These are phyloP conservation scores for Pichia deserticola DNA, from an alignment of 805 yeast genomes.

Conservation along the genomic window DNA sequence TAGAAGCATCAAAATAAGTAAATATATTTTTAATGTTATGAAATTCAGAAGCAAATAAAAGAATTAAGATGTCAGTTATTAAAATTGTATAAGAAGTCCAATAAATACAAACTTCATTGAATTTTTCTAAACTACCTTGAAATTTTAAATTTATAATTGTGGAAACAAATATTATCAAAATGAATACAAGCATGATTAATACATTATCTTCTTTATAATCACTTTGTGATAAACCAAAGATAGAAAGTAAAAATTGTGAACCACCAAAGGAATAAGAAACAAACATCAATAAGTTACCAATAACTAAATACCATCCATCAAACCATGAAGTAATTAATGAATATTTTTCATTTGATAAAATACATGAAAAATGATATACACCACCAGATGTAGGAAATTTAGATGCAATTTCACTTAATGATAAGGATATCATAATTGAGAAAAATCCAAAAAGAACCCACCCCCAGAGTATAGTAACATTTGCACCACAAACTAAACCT, in stretches of 20 bases:
- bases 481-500: slow-evolving; percentile 69
- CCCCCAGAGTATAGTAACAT: slow-evolving; percentile 68
- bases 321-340: slow-evolving; percentile 63
- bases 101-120: slow-evolving; percentile 61
- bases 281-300: slow-evolving; percentile 76
- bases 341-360: slow-evolving; percentile 51
- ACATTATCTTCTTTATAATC: slow-evolving; percentile 51
- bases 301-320: slow-evolving; percentile 67
- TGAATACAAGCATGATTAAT: slow-evolving; percentile 50
- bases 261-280: slow-evolving; percentile 71
- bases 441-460: slow-evolving; percentile 61
- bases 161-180: slow-evolving; percentile 47
- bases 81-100: slow-evolving; percentile 71
- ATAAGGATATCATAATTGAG: slow-evolving; percentile 56
- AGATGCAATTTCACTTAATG: slow-evolving; percentile 70
- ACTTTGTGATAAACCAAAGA: slow-evolving; percentile 54
- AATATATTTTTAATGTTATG: slow-evolving; percentile 54
- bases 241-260: slow-evolving; percentile 61
- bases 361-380: slow-evolving; percentile 70
- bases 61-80: slow-evolving; percentile 54
- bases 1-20: slow-evolving; percentile 58
- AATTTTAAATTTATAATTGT: slow-evolving; percentile 58
- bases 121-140: slow-evolving; percentile 50
- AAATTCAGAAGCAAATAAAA: slow-evolving; percentile 50
- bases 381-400: slow-evolving; percentile 74